These are phyloP conservation scores for Carex kokanica DNA, from an alignment of 176 grass and related monocot species.

Conservation along the genomic window DNA sequence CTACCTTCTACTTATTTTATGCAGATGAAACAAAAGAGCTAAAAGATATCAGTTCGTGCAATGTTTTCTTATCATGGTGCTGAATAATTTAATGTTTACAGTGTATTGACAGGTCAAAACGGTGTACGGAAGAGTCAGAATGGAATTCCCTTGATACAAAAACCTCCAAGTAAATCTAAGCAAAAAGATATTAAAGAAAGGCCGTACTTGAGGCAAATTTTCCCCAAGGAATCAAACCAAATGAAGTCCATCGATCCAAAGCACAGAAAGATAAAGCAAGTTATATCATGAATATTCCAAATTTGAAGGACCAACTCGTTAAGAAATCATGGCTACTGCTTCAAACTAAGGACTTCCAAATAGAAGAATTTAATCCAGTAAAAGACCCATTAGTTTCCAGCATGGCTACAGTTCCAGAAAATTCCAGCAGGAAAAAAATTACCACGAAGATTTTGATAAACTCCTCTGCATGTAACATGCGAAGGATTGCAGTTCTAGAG, in stretches of 20 bases:
- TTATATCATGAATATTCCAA: constrained; percentile 13
- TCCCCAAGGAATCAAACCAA: constrained; percentile 22
- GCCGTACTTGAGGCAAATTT: constrained; percentile 3
- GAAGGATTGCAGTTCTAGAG: constrained; percentile 91
- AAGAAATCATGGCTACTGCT: constrained; percentile 74
- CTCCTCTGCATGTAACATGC: constrained; percentile 82
- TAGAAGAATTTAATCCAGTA: constrained; percentile 30
- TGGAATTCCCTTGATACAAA: constrained; percentile 40
- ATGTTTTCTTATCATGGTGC: constrained; percentile 36
- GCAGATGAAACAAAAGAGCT: not conserved
- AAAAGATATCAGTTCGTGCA: not conserved
- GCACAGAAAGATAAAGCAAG: constrained; percentile 5
- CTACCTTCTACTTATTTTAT: not conserved
- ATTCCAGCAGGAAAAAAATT: constrained; percentile 13
- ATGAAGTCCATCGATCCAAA: constrained; percentile 23
- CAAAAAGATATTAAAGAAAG: not conserved
- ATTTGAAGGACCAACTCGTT: constrained; percentile 48
- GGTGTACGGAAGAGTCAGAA: constrained; percentile 52
- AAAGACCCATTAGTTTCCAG: not conserved
- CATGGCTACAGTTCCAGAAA: constrained; percentile 30
- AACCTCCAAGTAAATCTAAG: constrained; percentile 25
- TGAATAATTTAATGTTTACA: constrained; percentile 99
- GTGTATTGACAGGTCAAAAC: constrained; percentile 80
- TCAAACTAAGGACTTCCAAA: constrained; percentile 30
- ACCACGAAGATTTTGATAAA: constrained; percentile 88